A percentile compares a stretch with the other conserved stretches of the same genome.
phyloP scores from a whole-genome alignment of 345 rosid genomes.

The Luvunga scandens region DNA sequence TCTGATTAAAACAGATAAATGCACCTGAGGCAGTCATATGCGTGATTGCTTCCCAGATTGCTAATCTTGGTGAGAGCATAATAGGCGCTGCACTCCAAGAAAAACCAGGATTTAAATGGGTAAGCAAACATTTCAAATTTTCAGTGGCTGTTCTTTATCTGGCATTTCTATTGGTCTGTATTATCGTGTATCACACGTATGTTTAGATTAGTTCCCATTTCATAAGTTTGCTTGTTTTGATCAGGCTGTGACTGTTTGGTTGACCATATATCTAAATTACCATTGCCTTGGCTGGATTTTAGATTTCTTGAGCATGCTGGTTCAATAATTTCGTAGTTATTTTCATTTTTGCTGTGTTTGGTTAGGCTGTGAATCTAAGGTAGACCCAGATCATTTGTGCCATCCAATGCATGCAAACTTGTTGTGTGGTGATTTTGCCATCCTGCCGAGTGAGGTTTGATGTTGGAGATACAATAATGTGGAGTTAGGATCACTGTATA shows the following conservation, averaged over 20 bases:
- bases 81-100: slow-evolving; percentile 89
- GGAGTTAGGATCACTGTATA: background rate
- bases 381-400: background rate
- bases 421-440: background rate
- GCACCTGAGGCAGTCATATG: slow-evolving; percentile 71
- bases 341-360: background rate
- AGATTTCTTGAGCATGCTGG: background rate
- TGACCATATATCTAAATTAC: background rate
- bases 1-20: slow-evolving; percentile 46
- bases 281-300: background rate
- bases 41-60: slow-evolving; percentile 87
- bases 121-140: slow-evolving; percentile 26
- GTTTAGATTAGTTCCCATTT: background rate
- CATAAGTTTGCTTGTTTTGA: background rate
- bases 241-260: background rate
- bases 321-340: background rate
- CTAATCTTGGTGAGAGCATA: slow-evolving; percentile 89
- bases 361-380: background rate
- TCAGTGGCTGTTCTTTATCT: background rate
- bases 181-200: background rate
- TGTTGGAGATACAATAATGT: background rate
- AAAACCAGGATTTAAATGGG: slow-evolving; percentile 87
- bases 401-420: background rate
- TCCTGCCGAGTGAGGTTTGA: background rate
- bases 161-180: background rate